Conservation (phyloP, 2,329 filamentous ascomycete genomes). For the Colletotrichum sp. region DNA sequence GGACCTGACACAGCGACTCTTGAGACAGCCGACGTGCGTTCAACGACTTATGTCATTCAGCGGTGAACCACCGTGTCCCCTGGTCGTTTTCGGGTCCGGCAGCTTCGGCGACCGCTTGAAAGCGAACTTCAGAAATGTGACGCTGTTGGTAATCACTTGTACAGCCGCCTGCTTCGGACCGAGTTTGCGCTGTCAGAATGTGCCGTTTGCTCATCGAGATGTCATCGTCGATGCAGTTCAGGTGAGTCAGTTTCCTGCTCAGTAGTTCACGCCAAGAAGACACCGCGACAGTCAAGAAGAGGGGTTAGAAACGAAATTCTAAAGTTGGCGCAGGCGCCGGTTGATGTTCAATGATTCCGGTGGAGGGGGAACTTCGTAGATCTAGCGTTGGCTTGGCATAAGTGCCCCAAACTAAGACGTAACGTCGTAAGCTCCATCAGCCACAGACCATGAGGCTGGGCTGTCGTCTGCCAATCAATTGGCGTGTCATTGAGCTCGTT, state of each 20-base stretch:
- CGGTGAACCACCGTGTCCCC: not conserved
- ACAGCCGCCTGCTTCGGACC: not conserved
- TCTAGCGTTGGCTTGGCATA: not conserved
- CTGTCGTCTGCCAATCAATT: constrained; percentile 3
- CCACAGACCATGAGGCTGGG: not conserved
- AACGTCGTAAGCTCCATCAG: not conserved
- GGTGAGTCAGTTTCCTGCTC: not conserved
- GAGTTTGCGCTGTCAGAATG: not conserved
- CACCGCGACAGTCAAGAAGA: constrained; percentile 8
- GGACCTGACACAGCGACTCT: not conserved
- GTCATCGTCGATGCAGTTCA: constrained; percentile 1
- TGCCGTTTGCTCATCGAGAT: not conserved
- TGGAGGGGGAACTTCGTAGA: not conserved
- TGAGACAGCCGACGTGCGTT: not conserved
- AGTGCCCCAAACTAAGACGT: not conserved
- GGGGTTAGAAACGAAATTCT: not conserved
- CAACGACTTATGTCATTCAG: constrained; percentile 1
- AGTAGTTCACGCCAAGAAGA: not conserved
- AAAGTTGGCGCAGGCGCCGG: not conserved
- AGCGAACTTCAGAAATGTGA: not conserved
- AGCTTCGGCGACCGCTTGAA: not conserved
- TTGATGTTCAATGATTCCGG: not conserved
- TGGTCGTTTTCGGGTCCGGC: not conserved
- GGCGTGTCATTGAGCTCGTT: not conserved
- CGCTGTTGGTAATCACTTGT: not conserved